phyloP scores from a whole-genome alignment of 257 asterid species.

The Ocimum tenuiflorum region DNA sequence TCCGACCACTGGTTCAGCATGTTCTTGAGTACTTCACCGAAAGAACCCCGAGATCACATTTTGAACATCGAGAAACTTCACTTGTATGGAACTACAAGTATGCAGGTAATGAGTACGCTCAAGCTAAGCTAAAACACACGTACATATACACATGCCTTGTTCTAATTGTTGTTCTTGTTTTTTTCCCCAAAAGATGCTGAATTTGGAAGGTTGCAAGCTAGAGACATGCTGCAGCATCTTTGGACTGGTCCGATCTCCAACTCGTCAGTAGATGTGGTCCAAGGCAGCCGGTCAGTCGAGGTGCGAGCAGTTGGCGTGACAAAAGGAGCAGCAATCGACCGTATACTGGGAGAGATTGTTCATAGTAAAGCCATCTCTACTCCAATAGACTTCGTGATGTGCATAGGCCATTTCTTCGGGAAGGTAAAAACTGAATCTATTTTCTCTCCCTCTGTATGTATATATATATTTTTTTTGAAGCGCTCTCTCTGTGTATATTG shows the following conservation, averaged over 20 bases:
- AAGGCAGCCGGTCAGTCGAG: slow-evolving; percentile 90
- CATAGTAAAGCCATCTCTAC: slow-evolving; percentile 66
- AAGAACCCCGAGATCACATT: slow-evolving; percentile 92
- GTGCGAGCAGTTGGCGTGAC: slow-evolving; percentile 96
- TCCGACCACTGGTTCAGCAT: slow-evolving; percentile 48
- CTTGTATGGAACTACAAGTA: slow-evolving; percentile 95
- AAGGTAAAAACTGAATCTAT: slow-evolving; percentile 65
- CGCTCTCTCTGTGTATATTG: too few relatives aligned
- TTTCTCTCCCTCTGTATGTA: too few relatives aligned
- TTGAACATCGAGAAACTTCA: slow-evolving; percentile 82
- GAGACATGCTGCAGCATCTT: slow-evolving; percentile 98
- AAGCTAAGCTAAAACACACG: slow-evolving; percentile 10
- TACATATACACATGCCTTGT: not conserved
- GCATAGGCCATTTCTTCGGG: slow-evolving; percentile 81
- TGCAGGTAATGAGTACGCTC: slow-evolving; percentile 50
- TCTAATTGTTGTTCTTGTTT: slow-evolving; percentile 2
- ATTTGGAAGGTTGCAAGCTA: slow-evolving; percentile 96
- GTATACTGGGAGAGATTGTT: slow-evolving; percentile 88
- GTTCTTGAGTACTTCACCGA: slow-evolving; percentile 95
- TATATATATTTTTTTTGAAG: too few relatives aligned
- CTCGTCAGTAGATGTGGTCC: slow-evolving; percentile 92
- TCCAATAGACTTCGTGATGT: slow-evolving; percentile 83
- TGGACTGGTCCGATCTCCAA: slow-evolving; percentile 98
- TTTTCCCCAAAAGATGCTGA: slow-evolving; percentile 50
- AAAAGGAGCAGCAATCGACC: slow-evolving; percentile 96